These are phyloP conservation scores for Candida maltosa DNA, from an alignment of 805 yeast genomes.

Conservation along the genomic window DNA sequence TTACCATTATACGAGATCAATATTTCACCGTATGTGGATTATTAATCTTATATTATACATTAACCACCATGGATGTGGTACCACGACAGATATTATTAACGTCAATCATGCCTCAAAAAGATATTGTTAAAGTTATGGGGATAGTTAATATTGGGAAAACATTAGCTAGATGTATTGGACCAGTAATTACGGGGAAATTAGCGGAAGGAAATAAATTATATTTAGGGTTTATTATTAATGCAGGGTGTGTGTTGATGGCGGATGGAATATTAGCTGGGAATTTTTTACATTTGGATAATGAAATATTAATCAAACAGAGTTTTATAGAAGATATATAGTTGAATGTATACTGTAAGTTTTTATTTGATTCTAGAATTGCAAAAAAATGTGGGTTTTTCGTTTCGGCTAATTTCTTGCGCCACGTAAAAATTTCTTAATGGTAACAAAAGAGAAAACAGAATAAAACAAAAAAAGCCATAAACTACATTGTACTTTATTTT, in stretches of 20 bases:
- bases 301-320: conserved; percentile 19
- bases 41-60: conserved; percentile 54
- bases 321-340: no score
- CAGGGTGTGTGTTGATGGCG: conserved; percentile 48
- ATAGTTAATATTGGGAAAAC: conserved; percentile 85
- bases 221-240: conserved; percentile 51
- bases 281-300: conserved; percentile 39
- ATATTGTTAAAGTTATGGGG: conserved; percentile 77
- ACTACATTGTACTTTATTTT: neutral
- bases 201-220: conserved; percentile 50
- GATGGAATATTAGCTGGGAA: conserved; percentile 42
- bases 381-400: no score
- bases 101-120: conserved; percentile 57
- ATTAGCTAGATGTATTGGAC: conserved; percentile 79
- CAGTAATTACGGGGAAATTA: conserved; percentile 70
- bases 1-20: conserved; percentile 19
- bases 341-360: no score
- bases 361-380: no score
- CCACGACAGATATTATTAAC: conserved; percentile 83
- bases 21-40: conserved; percentile 44
- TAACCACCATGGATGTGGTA: conserved; percentile 85
- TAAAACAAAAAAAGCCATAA: neutral
- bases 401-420: no score
- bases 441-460: neutral
- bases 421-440: no score